Percentiles rank a stretch among this genome's conserved stretches.
These are phyloP conservation scores for Psilocybe cubensis DNA, from an alignment of 768 basidiomycete species.

Conservation along the genomic window DNA sequence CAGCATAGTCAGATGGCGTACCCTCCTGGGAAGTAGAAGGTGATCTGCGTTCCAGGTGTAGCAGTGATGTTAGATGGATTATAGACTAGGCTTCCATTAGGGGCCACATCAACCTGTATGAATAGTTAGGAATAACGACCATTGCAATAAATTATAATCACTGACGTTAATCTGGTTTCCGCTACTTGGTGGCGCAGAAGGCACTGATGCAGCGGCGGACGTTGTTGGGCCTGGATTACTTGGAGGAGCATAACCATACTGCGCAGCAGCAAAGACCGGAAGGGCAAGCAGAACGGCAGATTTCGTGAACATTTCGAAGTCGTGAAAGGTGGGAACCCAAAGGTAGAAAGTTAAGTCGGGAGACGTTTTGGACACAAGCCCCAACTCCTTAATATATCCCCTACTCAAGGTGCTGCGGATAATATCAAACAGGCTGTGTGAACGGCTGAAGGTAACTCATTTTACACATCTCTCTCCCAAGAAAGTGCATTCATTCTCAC, in stretches of 20 bases:
- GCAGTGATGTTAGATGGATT: conserved; percentile 50
- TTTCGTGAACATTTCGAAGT: conserved; percentile 23
- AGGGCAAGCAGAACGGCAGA: conserved; percentile 20
- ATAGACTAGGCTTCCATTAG: conserved; percentile 42
- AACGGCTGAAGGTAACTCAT: conserved; percentile 8
- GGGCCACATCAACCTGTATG: conserved; percentile 49
- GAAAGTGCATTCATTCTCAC: conserved; percentile 16
- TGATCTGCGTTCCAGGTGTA: conserved; percentile 50
- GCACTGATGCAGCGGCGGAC: conserved; percentile 29
- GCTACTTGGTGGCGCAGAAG: conserved; percentile 43
- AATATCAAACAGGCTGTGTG: conserved; percentile 16
- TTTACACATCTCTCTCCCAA: conserved; percentile 10
- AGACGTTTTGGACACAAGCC: neutral
- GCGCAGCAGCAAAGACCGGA: conserved; percentile 41
- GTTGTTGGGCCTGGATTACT: conserved; percentile 21
- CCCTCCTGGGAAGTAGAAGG: conserved; percentile 54
- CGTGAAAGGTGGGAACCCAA: conserved; percentile 17
- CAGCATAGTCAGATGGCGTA: conserved; percentile 32
- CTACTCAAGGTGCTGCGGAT: conserved; percentile 22
- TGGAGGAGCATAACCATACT: conserved; percentile 33
- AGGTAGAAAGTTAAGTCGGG: conserved; percentile 14
- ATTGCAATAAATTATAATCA: neutral
- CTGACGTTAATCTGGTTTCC: conserved; percentile 40
- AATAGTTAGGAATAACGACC: neutral
- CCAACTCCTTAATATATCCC: conserved; percentile 22